These are phyloP conservation scores for Chalciporus pseudorubinellus DNA, from an alignment of 768 basidiomycete genomes.

Conservation along the genomic window DNA sequence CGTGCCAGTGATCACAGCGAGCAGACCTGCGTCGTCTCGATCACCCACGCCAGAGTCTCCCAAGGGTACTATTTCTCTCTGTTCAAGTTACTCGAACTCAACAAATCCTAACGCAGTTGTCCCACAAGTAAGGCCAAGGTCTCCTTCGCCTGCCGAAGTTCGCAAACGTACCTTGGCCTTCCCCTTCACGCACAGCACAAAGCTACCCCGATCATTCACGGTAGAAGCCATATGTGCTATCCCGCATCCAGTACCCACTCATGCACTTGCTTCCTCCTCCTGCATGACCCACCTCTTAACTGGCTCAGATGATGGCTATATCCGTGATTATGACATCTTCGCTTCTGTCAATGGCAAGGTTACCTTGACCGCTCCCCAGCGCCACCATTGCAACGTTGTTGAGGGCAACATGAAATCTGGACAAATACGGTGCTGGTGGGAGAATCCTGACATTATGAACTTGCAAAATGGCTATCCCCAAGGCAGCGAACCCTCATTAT, in stretches of 20 bases:
- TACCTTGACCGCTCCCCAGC: constrained; percentile 83
- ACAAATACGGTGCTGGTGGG: constrained; percentile 89
- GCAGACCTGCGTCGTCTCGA: constrained; percentile 22
- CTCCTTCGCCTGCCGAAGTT: constrained; percentile 53
- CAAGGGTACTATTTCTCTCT: constrained; percentile 27
- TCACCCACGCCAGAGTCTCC: constrained; percentile 33
- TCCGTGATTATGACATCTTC: constrained; percentile 91
- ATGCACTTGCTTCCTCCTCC: constrained; percentile 79
- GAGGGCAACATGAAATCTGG: constrained; percentile 91
- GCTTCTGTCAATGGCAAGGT: constrained; percentile 83
- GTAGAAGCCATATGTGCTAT: constrained; percentile 92
- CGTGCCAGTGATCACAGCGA: constrained; percentile 25
- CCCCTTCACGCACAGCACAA: constrained; percentile 27
- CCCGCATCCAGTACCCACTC: constrained; percentile 84
- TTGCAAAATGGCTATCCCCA: constrained; percentile 26
- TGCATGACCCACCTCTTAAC: constrained; percentile 90
- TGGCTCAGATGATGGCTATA: constrained; percentile 91
- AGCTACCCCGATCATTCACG: constrained; percentile 62
- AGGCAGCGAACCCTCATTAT: constrained; percentile 51
- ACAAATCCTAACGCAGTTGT: constrained; percentile 18
- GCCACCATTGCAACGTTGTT: constrained; percentile 85
- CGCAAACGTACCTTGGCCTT: constrained; percentile 47
- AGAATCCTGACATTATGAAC: constrained; percentile 47
- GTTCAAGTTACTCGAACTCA: constrained; percentile 5
- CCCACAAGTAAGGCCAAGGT: constrained; percentile 35